Conservation (phyloP, 2,329 filamentous ascomycete genomes). For the Seiridium cupressi region DNA sequence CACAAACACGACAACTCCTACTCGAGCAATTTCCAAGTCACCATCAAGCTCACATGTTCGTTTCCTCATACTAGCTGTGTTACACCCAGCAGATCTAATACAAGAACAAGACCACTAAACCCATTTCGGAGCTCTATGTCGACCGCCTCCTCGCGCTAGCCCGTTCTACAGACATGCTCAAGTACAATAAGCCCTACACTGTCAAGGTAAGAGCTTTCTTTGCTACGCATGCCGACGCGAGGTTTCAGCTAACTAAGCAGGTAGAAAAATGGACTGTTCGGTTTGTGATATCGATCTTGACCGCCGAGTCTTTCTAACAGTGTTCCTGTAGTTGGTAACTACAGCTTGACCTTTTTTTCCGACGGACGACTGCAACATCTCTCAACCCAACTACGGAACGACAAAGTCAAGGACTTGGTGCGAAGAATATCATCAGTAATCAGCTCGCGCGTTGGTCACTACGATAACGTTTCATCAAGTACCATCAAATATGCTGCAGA, state of each 20-base stretch:
- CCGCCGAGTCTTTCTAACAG: not conserved
- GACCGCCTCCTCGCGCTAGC: conserved; percentile 23
- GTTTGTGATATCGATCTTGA: not conserved
- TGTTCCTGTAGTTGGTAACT: conserved; percentile 17
- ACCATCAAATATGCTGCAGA: conserved; percentile 2
- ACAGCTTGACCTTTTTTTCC: conserved; percentile 26
- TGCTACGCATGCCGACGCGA: not conserved
- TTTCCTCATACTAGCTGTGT: not conserved
- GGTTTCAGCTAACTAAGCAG: conserved; percentile 4
- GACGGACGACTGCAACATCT: conserved; percentile 28
- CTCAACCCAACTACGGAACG: conserved; percentile 24
- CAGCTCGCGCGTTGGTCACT: not conserved
- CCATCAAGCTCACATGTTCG: not conserved
- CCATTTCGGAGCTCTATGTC: conserved; percentile 23
- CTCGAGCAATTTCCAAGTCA: not conserved
- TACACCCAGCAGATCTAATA: not conserved
- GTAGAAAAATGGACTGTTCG: conserved; percentile 9
- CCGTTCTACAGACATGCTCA: conserved; percentile 7
- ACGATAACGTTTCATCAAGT: conserved; percentile 5
- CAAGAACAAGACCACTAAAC: conserved; percentile 7
- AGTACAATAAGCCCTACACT: conserved; percentile 16
- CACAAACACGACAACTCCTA: not conserved
- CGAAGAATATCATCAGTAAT: conserved; percentile 24
- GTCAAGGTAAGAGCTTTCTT: conserved; percentile 18
- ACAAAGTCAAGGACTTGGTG: conserved; percentile 26